Evolutionary conservation across 2,329 filamentous ascomycete species (phyloP).

Genomic region (Biscogniauxia marginata): DNA sequence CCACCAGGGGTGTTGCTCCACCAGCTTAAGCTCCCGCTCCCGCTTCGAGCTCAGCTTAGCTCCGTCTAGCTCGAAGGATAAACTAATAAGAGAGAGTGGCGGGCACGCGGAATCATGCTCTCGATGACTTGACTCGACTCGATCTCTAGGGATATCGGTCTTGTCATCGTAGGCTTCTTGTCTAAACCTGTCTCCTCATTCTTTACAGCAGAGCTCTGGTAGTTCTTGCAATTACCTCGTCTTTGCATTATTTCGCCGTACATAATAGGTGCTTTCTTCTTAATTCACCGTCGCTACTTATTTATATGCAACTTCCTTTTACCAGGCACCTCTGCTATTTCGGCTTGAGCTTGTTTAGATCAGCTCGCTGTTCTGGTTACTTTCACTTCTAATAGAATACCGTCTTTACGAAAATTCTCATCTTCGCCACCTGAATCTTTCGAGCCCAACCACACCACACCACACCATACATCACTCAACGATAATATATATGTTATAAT

Average conservation of each 20-base stretch:
- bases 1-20: not conserved
- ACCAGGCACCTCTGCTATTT: too few species aligned
- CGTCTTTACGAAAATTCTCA: not conserved
- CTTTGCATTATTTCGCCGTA: constrained; percentile 4
- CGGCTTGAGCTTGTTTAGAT: not conserved
- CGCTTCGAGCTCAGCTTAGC: not conserved
- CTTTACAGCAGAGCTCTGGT: constrained; percentile 47
- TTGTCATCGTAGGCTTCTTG: constrained; percentile 23
- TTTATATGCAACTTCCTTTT: constrained; percentile 14
- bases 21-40: not conserved
- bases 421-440: not conserved
- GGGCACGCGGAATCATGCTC: not conserved
- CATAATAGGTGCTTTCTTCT: constrained; percentile 14
- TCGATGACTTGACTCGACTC: constrained; percentile 9
- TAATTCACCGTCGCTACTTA: not conserved
- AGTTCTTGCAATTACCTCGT: constrained; percentile 39
- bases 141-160: constrained; percentile 28
- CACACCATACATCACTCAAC: not conserved
- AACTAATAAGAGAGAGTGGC: constrained; percentile 16
- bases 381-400: not conserved
- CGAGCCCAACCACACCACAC: not conserved
- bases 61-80: not conserved
- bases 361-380: not conserved
- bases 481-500: not conserved
- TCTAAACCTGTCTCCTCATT: constrained; percentile 27